Evolutionary conservation across 306 rosid species (phyloP), one percentile per base, ranked within the genome.

Genomic region (Malus orientalis): DNA sequence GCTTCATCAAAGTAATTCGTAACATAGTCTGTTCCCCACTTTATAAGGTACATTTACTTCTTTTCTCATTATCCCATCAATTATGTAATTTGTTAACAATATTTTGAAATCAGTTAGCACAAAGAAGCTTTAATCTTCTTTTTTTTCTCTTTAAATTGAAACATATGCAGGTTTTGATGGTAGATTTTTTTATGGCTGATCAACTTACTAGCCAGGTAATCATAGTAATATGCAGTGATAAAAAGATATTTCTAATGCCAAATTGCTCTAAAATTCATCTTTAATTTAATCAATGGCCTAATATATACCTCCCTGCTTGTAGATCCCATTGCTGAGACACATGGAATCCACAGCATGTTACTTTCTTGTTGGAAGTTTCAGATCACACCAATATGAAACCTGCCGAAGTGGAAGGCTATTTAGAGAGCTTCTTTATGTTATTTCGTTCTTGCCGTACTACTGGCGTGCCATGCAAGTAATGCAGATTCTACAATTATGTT

Each of bases 391-490:
- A 5, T 75, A 81, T 4, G 83, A 80, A 27, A 55, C 85, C 38
- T 96, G 99, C 83, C 83, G 81, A 73, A 76, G 87, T 1, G 98
- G 93, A 76, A 92, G 82, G 70, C 27, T 81, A 20, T 91, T 59
- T 58, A 60, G 64, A 73, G 98, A 96, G 80, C 78, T 96, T 22
- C 76, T 86, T 63, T 96, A 96, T 30, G 80, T 89, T 49, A 89
- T 92, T 82, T 96, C 99, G 25, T 92, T 96, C 73, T 67, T 85
- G 77, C 99, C 99, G 6, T 96, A 96, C 51, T 91, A 81, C 73
- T 96, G 96, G 98, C 99, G 99, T 53, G 98, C 97, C 12, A 79
- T 96, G 99, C 99, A 96, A 84, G 99, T 96, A 79, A 76, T 59
- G 40, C 62, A 32, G 20, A 55, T 68, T 66, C 55, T 36, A 23